A percentile compares a stretch with the other conserved stretches of the same genome.
Conservation (phyloP, 1,284 basidiomycete genomes). For the Cutaneotrichosporon arboriforme region DNA sequence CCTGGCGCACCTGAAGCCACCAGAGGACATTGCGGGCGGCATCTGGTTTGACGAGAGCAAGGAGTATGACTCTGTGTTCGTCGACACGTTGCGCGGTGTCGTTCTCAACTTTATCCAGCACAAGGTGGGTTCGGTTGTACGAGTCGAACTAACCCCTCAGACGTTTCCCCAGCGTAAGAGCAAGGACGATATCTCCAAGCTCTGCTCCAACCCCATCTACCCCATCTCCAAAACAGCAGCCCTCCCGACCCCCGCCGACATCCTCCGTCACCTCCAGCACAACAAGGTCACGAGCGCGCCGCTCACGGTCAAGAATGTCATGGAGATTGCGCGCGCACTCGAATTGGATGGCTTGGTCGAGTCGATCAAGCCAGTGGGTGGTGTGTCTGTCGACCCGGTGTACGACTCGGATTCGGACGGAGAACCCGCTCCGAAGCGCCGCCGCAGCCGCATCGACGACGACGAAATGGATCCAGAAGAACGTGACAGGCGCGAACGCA, state of each 20-base stretch:
- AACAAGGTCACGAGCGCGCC: slow-evolving; percentile 27
- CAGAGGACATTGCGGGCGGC: slow-evolving; percentile 45
- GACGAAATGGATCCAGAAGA: slow-evolving; percentile 29
- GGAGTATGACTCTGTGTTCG: slow-evolving; percentile 43
- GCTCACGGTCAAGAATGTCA: slow-evolving; percentile 43
- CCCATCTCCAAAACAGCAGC: slow-evolving; percentile 29
- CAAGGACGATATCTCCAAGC: slow-evolving; percentile 16
- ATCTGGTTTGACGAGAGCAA: slow-evolving; percentile 46
- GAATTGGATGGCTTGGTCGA: slow-evolving; percentile 46
- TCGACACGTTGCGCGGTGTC: slow-evolving; percentile 32
- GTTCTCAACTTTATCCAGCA: slow-evolving; percentile 28
- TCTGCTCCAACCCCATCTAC: slow-evolving; percentile 27
- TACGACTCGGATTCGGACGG: slow-evolving; percentile 17
- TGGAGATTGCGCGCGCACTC: slow-evolving; percentile 46
- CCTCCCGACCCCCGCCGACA: slow-evolving; percentile 31
- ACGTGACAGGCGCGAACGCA: slow-evolving; percentile 21
- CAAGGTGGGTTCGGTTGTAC: slow-evolving; percentile 23
- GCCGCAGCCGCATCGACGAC: slow-evolving; percentile 8
- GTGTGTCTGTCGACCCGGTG: slow-evolving; percentile 23
- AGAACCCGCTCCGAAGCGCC: slow-evolving; percentile 20
- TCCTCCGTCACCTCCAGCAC: slow-evolving; percentile 32
- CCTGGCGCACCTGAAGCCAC: slow-evolving; percentile 34
- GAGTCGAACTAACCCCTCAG: slow-evolving; percentile 12
- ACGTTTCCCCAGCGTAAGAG: slow-evolving; percentile 27
- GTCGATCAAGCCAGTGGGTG: slow-evolving; percentile 42